These are phyloP conservation scores for Chytriomyces confervae DNA, from an alignment of 192 early-diverging fungal species.

Conservation along the genomic window DNA sequence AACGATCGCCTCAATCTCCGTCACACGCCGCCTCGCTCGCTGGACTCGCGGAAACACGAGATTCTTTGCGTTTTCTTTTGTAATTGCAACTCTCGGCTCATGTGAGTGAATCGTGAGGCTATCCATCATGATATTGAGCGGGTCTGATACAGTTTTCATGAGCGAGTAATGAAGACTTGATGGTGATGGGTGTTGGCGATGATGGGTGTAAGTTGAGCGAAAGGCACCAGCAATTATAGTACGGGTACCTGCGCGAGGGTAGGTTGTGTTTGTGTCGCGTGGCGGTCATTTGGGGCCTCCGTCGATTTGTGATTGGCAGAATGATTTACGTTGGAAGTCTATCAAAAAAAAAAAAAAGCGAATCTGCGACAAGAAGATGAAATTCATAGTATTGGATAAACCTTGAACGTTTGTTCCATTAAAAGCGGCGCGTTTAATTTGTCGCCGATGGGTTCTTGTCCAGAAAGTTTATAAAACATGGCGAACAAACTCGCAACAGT, in stretches of 20 bases:
- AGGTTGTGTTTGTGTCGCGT: not conserved
- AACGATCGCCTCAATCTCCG: conserved; percentile 18
- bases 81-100: not conserved
- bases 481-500: no score
- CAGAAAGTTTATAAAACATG: no score
- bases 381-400: no score
- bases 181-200: not conserved
- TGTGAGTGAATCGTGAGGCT: not conserved
- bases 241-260: not conserved
- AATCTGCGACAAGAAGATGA: no score
- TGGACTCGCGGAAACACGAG: conserved; percentile 28
- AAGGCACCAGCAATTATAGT: not conserved
- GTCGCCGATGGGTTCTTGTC: no score
- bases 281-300: not conserved
- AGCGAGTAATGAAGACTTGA: conserved; percentile 18
- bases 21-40: conserved; percentile 14
- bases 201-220: not conserved
- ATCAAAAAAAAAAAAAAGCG: no score
- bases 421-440: no score
- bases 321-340: not conserved
- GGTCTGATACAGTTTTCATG: conserved; percentile 23
- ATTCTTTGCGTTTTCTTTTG: not conserved
- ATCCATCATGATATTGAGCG: conserved; percentile 3
- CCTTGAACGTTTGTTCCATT: no score
- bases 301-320: not conserved